Evolutionary conservation across 495 filamentous ascomycete genomes (phyloP).

Genomic region (Neurospora africana): DNA sequence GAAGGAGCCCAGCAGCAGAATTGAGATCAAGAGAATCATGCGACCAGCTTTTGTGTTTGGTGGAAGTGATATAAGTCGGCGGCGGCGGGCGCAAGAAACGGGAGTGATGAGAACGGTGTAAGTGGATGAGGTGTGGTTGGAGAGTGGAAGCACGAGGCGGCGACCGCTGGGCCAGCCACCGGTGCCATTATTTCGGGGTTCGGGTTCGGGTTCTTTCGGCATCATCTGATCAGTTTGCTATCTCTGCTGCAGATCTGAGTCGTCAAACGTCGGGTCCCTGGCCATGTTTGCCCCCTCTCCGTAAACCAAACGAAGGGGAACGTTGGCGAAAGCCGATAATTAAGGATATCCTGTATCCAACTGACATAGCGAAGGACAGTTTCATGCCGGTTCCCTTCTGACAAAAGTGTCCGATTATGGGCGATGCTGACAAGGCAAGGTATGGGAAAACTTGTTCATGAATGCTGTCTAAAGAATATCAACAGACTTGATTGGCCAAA

Average conservation of each 20-base stretch:
- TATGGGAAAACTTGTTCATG: background rate
- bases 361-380: background rate
- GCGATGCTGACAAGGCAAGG: background rate
- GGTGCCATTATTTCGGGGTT: background rate
- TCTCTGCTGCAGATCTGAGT: background rate
- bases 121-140: background rate
- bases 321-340: background rate
- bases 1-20: slow-evolving; percentile 22
- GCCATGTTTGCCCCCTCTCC: background rate
- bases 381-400: background rate
- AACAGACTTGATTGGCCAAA: background rate
- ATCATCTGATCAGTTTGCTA: background rate
- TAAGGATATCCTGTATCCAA: background rate
- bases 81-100: background rate
- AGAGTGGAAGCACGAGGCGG: background rate
- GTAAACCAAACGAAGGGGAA: background rate
- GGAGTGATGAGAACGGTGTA: background rate
- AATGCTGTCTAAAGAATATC: background rate
- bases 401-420: background rate
- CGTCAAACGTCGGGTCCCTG: background rate
- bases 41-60: slow-evolving; percentile 5
- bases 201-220: background rate
- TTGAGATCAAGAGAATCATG: slow-evolving; percentile 24
- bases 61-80: background rate
- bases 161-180: background rate